These are phyloP conservation scores for Ophiobolus disseminans DNA, from an alignment of 2,329 filamentous ascomycete species.

Conservation along the genomic window DNA sequence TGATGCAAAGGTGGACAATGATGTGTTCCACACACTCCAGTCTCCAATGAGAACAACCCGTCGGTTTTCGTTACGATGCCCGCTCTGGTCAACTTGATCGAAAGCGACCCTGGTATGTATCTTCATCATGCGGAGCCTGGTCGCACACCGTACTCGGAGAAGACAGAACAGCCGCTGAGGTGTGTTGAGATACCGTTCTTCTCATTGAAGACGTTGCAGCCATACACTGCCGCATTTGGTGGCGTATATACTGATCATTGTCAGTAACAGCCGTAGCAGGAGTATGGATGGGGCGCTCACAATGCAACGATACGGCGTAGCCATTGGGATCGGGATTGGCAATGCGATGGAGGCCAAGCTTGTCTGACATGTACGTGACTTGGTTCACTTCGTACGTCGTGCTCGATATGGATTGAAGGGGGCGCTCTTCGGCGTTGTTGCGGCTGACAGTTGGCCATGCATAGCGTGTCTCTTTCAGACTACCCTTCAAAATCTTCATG, in stretches of 20 bases:
- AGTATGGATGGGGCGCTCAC: constrained; percentile 53
- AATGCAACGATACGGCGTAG: constrained; percentile 83
- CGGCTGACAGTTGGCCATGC: constrained; percentile 67
- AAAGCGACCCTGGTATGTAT: neutral
- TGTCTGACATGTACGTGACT: constrained; percentile 89
- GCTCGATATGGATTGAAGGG: constrained; percentile 70
- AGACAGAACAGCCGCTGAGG: constrained; percentile 39
- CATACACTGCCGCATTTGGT: constrained; percentile 82
- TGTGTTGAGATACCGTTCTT: constrained; percentile 64
- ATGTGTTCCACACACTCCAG: no score
- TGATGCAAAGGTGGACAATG: no score
- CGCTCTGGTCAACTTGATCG: neutral
- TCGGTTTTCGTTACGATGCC: no score
- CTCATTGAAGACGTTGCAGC: constrained; percentile 82
- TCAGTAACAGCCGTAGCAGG: constrained; percentile 5
- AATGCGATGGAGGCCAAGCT: constrained; percentile 84
- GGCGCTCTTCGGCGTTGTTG: constrained; percentile 56
- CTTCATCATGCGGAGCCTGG: neutral
- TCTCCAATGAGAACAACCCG: no score
- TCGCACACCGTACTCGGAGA: constrained; percentile 41
- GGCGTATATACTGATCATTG: constrained; percentile 73
- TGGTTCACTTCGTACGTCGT: constrained; percentile 72
- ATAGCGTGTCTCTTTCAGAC: constrained; percentile 81
- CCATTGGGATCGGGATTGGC: constrained; percentile 74
- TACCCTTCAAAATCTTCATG: constrained; percentile 85